These are phyloP conservation scores for Aspergillus affinis DNA, from an alignment of 495 filamentous ascomycete genomes.

Conservation along the genomic window DNA sequence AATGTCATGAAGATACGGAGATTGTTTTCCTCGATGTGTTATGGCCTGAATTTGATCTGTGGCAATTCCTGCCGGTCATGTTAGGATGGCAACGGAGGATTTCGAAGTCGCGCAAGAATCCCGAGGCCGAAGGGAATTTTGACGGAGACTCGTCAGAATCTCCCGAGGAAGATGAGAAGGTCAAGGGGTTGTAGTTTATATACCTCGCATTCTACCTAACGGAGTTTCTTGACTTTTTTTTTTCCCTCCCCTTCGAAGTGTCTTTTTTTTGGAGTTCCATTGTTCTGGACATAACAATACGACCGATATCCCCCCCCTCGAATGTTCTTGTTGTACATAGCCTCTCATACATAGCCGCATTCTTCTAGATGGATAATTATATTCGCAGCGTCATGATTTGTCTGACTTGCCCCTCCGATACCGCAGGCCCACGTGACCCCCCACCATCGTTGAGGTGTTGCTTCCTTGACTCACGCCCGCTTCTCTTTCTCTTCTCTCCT, in stretches of 20 bases:
- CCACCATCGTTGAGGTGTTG: slow-evolving; percentile 10
- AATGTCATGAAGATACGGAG: slow-evolving; percentile 88
- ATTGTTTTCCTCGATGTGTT: slow-evolving; percentile 88
- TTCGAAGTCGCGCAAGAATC: slow-evolving; percentile 43
- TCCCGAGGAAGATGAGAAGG: slow-evolving; percentile 29
- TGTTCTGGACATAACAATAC: background rate
- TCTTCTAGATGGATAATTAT: background rate
- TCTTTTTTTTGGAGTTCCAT: background rate
- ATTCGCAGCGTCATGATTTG: background rate
- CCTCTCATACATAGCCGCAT: background rate
- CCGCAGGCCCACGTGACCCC: slow-evolving; percentile 22
- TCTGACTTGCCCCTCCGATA: slow-evolving; percentile 2
- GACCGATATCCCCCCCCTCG: background rate
- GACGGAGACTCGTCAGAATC: slow-evolving; percentile 34
- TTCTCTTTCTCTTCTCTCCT: slow-evolving; percentile 15
- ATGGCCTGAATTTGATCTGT: slow-evolving; percentile 96
- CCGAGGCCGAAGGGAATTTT: slow-evolving; percentile 44
- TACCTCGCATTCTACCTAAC: slow-evolving; percentile 1
- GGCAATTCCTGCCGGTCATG: slow-evolving; percentile 89
- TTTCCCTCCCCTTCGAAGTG: background rate
- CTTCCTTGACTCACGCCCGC: slow-evolving; percentile 10
- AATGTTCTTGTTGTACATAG: background rate
- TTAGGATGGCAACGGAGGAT: slow-evolving; percentile 85
- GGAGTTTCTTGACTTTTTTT: background rate
- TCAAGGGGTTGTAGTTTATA: slow-evolving; percentile 32